These are phyloP conservation scores for Fomitopsis betulina DNA, from an alignment of 1,284 basidiomycete species.

Conservation along the genomic window DNA sequence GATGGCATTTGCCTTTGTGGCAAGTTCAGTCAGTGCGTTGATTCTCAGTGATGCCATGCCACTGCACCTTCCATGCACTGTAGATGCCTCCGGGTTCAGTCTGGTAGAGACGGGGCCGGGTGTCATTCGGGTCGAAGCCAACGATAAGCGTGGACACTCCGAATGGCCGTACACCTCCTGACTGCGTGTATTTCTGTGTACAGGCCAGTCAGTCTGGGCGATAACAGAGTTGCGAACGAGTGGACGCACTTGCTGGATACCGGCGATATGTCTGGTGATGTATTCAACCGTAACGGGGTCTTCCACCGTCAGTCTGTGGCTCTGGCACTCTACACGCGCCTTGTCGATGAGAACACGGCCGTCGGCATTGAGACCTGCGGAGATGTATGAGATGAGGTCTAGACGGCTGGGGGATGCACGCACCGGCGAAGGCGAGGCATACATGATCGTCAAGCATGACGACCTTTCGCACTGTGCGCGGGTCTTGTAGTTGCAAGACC, in stretches of 20 bases:
- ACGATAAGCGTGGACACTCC: conserved; percentile 97
- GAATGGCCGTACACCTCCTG: conserved; percentile 97
- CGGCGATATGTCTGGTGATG: conserved; percentile 96
- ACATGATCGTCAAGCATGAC: conserved; percentile 99
- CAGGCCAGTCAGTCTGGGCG: conserved; percentile 2
- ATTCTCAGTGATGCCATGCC: not conserved
- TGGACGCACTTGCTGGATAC: conserved; percentile 85
- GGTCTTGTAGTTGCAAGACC: conserved; percentile 95
- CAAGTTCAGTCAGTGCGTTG: not conserved
- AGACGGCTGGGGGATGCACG: conserved; percentile 19
- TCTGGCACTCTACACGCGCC: conserved; percentile 96
- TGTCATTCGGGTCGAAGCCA: conserved; percentile 95
- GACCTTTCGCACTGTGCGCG: conserved; percentile 95
- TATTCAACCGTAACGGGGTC: conserved; percentile 99
- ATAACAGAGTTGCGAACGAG: not conserved
- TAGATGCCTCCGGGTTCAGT: conserved; percentile 99
- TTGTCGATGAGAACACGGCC: conserved; percentile 98
- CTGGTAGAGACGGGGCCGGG: conserved; percentile 86
- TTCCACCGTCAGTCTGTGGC: conserved; percentile 95
- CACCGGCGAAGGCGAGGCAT: conserved; percentile 96
- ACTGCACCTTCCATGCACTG: conserved; percentile 92
- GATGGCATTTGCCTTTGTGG: conserved; percentile 86
- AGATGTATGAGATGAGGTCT: conserved; percentile 9
- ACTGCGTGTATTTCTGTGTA: conserved; percentile 90
- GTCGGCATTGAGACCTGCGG: conserved; percentile 90